phyloP scores from a whole-genome alignment of 2,329 filamentous ascomycete genomes.

The Sclerotinia borealis region DNA sequence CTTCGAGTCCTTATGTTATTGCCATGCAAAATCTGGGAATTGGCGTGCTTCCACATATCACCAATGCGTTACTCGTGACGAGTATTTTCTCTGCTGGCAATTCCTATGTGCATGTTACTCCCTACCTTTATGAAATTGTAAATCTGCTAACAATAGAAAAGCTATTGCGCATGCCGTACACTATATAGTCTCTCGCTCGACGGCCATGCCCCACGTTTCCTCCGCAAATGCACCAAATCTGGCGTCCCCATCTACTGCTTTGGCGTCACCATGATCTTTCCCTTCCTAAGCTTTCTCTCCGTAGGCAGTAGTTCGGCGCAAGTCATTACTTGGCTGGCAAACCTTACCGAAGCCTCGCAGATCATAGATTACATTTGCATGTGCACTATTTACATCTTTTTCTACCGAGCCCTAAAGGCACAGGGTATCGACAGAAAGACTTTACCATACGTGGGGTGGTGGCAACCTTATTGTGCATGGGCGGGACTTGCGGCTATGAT shows the following conservation, averaged over 20 bases:
- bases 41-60: conserved; percentile 56
- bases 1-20: conserved; percentile 41
- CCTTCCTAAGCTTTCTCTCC: conserved; percentile 65
- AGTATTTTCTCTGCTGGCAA: conserved; percentile 59
- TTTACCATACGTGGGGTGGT: conserved; percentile 55
- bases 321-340: conserved; percentile 38
- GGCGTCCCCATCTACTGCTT: conserved; percentile 58
- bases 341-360: conserved; percentile 65
- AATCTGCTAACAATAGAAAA: background rate
- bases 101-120: conserved; percentile 41
- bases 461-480: conserved; percentile 62
- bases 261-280: conserved; percentile 59
- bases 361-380: conserved; percentile 66
- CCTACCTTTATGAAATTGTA: background rate
- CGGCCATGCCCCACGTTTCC: conserved; percentile 57
- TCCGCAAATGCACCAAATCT: conserved; percentile 53
- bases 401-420: conserved; percentile 59
- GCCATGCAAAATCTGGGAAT: conserved; percentile 65
- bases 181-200: conserved; percentile 62
- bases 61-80: conserved; percentile 58
- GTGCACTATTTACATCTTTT: conserved; percentile 64
- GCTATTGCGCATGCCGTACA: conserved; percentile 61
- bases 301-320: conserved; percentile 43
- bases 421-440: conserved; percentile 60
- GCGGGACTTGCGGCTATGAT: conserved; percentile 54